Base-by-base conservation (phyloP, 495 filamentous ascomycete genomes). In the Aspergillus ostianus region DNA sequence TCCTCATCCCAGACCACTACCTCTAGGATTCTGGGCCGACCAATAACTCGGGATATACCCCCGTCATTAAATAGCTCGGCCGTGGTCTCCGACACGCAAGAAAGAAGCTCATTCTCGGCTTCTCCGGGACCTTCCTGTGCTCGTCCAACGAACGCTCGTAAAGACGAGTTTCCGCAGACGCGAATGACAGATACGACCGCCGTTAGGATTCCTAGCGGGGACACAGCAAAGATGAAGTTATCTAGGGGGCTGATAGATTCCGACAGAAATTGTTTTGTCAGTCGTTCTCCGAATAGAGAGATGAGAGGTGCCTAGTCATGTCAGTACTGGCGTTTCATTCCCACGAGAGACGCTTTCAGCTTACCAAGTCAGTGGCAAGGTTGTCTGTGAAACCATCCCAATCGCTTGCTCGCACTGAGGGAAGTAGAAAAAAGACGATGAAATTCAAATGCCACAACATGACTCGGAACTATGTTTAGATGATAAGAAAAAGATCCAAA, bases 201-300 rank as follows among this genome's bases (percentile, higher is more conserved):
- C 0, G 83, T 85, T 44, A 85, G 66, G 18, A 85, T 78, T 7
- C 84, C 84, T 6, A 85, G 68, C 3, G 83, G 82, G 0, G 74
- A 77, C 47, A 84, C 73, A 0, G 82, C 78, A 47, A 85, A 80
- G 8, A 85, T 82, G 15, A 85, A 59, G 57, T 81, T 77, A 51
- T 86, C 84, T 0, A 80, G 58, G 49, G 72, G 64, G 26, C 67
- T 74, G 23, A 75, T 76, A 0, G 78, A 76, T 56, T 84, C 78
- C 56, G 80, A 84, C 49, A 86, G 76, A 56, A 81, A 86, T 67
- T 87, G 84, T 61, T 76, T 82, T 0, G 83, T 80, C 27, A 87
- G 72, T 46, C 76, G 70, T 48, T 85, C 84, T 1, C 84, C 83
- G 52, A 86, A 86, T 0, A 85, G 73, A 12, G 78, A 70, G 30